Conservation (phyloP, 2,329 filamentous ascomycete species). For the Dactylellina haptotyla region DNA sequence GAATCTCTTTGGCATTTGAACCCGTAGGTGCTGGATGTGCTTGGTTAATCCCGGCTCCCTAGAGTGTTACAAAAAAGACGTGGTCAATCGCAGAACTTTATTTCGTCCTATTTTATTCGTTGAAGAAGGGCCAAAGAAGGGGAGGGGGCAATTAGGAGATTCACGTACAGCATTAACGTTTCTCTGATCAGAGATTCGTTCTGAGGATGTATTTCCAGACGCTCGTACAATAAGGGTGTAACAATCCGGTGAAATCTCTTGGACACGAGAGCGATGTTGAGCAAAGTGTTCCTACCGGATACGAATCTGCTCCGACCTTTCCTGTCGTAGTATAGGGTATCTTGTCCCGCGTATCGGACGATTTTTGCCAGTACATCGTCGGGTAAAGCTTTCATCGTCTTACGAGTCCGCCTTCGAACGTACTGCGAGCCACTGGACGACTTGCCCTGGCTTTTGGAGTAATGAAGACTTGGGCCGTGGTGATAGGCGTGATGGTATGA, state of each 20-base stretch:
- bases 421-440: constrained; percentile 51
- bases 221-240: constrained; percentile 46
- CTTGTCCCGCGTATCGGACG: constrained; percentile 49
- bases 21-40: constrained; percentile 46
- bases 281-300: constrained; percentile 32
- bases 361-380: constrained; percentile 50
- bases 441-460: constrained; percentile 51
- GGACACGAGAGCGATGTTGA: constrained; percentile 38
- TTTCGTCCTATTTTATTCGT: background rate
- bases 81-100: constrained; percentile 10
- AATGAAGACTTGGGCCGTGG: constrained; percentile 41
- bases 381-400: constrained; percentile 49
- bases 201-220: constrained; percentile 48
- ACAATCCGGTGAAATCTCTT: constrained; percentile 51
- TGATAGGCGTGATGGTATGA: constrained; percentile 28
- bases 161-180: constrained; percentile 39
- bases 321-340: constrained; percentile 32
- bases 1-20: constrained; percentile 53
- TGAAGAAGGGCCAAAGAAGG: background rate
- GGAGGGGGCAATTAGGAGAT: background rate
- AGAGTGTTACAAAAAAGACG: background rate
- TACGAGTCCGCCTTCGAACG: constrained; percentile 43
- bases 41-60: constrained; percentile 47
- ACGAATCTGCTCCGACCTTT: constrained; percentile 38
- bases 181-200: constrained; percentile 50